These are phyloP conservation scores for Penicillium sp. DNA, from an alignment of 2,329 filamentous ascomycete genomes.

Conservation along the genomic window DNA sequence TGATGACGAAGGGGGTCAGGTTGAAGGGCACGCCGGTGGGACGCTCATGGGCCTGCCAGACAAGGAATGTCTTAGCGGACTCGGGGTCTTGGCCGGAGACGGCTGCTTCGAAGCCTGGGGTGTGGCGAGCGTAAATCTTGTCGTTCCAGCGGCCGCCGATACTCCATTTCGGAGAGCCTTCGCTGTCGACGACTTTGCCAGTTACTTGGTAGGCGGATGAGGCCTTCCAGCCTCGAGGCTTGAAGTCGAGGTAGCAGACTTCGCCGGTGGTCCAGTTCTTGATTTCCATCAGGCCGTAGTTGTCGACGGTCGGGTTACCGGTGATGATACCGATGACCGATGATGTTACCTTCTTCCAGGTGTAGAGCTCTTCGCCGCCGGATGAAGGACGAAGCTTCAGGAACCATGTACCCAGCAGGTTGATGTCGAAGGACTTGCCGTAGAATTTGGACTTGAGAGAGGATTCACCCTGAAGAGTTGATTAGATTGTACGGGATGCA, in stretches of 20 bases:
- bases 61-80: constrained; percentile 75
- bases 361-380: constrained; percentile 84
- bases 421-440: constrained; percentile 95
- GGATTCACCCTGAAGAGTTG: constrained; percentile 71
- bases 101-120: constrained; percentile 78
- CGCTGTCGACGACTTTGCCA: constrained; percentile 78
- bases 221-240: constrained; percentile 92
- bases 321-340: constrained; percentile 99
- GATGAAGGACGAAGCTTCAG: constrained; percentile 74
- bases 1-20: constrained; percentile 91
- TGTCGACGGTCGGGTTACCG: constrained; percentile 93
- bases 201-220: constrained; percentile 85
- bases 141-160: constrained; percentile 97
- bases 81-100: constrained; percentile 56
- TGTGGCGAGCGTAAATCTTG: constrained; percentile 90
- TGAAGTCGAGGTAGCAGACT: constrained; percentile 87
- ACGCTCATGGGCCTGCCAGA: constrained; percentile 86
- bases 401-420: constrained; percentile 96
- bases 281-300: constrained; percentile 95
- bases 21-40: constrained; percentile 92
- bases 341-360: constrained; percentile 98
- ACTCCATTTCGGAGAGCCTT: constrained; percentile 81
- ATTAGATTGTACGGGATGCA: background rate
- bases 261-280: constrained; percentile 97
- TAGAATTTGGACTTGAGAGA: constrained; percentile 96